Conservation (phyloP, 176 grass and related monocot genomes). For the Paspalum notatum region DNA sequence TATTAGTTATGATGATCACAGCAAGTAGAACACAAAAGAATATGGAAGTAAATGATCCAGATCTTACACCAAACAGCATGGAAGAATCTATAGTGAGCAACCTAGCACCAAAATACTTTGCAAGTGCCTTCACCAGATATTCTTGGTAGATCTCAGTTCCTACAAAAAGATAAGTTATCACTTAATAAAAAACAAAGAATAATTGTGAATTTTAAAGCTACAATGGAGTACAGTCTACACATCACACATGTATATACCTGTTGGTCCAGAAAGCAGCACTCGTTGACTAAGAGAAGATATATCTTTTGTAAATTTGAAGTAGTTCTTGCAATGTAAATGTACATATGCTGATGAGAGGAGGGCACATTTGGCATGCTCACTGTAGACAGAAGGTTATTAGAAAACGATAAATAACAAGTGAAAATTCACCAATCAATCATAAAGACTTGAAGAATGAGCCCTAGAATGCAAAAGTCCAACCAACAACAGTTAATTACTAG, state of each 20-base stretch:
- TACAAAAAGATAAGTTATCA: conserved; percentile 43
- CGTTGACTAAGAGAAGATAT: conserved; percentile 91
- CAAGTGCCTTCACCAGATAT: conserved; percentile 87
- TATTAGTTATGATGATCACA: not conserved
- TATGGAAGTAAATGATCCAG: conserved; percentile 27
- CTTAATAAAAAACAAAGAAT: conserved; percentile 25
- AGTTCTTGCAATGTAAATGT: conserved; percentile 79
- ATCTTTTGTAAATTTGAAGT: conserved; percentile 72
- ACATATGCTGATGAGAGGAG: conserved; percentile 88
- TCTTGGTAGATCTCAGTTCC: conserved; percentile 98
- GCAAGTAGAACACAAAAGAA: not conserved
- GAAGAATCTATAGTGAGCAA: conserved; percentile 86
- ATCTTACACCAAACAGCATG: conserved; percentile 76
- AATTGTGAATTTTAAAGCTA: conserved; percentile 13
- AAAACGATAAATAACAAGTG: conserved; percentile 16
- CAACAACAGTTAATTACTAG: not conserved
- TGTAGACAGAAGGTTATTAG: conserved; percentile 45
- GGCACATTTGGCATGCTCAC: conserved; percentile 75
- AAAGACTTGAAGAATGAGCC: not conserved
- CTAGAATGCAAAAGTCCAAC: not conserved
- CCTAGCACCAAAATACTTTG: conserved; percentile 86
- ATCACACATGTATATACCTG: conserved; percentile 62
- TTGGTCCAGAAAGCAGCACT: conserved; percentile 75
- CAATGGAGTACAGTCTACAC: conserved; percentile 25
- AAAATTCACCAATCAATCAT: not conserved